Percentiles rank a stretch among this genome's conserved stretches.
phyloP scores from a whole-genome alignment of 1,284 basidiomycete genomes.

The Dichomitus squalens region DNA sequence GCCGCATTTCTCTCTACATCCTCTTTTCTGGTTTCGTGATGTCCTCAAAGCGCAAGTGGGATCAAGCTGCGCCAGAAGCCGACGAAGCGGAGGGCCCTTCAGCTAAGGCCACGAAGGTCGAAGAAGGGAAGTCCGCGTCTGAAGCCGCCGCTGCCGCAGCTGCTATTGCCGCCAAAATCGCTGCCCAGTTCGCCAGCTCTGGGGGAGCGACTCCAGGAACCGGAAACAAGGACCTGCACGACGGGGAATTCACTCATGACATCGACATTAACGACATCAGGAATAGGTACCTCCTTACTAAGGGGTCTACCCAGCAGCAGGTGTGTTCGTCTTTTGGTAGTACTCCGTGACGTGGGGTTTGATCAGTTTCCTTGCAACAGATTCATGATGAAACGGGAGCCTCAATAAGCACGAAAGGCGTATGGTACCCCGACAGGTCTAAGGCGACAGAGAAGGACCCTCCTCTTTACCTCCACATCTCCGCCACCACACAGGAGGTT shows the following conservation, averaged over 20 bases:
- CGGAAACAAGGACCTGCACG: conserved; percentile 67
- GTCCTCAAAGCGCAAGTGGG: conserved; percentile 76
- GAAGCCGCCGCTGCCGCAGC: conserved; percentile 82
- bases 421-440: conserved; percentile 91
- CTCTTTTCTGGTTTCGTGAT: conserved; percentile 31
- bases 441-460: conserved; percentile 93
- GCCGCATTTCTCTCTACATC: background rate
- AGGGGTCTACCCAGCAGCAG: conserved; percentile 90
- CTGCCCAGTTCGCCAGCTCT: conserved; percentile 74
- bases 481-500: conserved; percentile 79
- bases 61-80: conserved; percentile 57
- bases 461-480: conserved; percentile 93
- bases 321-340: conserved; percentile 44
- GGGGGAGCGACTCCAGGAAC: conserved; percentile 42
- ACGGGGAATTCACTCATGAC: conserved; percentile 86
- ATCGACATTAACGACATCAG: conserved; percentile 97
- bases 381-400: conserved; percentile 91
- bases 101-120: conserved; percentile 49
- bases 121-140: conserved; percentile 67
- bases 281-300: conserved; percentile 95
- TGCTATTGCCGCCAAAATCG: conserved; percentile 91
- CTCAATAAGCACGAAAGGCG: conserved; percentile 88
- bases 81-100: conserved; percentile 40
- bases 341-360: background rate
- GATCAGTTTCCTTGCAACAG: conserved; percentile 39